These are phyloP conservation scores for Chenopodium suecicum DNA, from an alignment of 148 eudicot species.

Conservation along the genomic window DNA sequence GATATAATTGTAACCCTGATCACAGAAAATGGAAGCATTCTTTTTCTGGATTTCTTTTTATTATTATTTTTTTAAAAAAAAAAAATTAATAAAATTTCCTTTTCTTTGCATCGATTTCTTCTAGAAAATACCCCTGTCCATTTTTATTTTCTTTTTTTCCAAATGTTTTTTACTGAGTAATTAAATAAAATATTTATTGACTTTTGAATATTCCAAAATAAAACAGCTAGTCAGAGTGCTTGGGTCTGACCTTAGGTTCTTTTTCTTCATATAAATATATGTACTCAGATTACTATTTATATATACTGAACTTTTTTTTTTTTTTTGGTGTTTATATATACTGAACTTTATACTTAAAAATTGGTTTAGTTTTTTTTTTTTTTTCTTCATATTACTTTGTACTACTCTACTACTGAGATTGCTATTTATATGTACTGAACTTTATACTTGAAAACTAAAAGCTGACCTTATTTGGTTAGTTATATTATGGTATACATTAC, in stretches of 20 bases:
- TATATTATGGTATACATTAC: slow-evolving; percentile 3
- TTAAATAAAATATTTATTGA: neutral
- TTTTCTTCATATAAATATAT: neutral
- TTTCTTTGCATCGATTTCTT: neutral
- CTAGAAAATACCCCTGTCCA: neutral
- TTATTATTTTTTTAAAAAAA: neutral
- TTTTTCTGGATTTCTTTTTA: neutral
- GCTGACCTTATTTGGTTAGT: slow-evolving; percentile 9
- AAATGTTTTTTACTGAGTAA: neutral
- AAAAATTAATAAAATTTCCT: neutral
- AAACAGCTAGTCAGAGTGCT: neutral
- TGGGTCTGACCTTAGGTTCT: neutral
- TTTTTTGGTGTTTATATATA: neutral
- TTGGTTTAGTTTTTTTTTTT: no score
- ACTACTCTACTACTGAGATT: neutral
- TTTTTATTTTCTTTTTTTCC: neutral
- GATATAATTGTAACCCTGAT: neutral
- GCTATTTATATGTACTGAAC: slow-evolving; percentile 23
- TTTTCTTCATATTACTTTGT: no score
- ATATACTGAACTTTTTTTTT: neutral
- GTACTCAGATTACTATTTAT: slow-evolving; percentile 21
- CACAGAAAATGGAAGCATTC: neutral
- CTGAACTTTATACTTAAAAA: no score
- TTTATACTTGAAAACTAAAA: slow-evolving; percentile 1
- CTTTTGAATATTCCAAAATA: slow-evolving; percentile 3